Conservation (phyloP, 768 basidiomycete species). For the Trametes punicea region DNA sequence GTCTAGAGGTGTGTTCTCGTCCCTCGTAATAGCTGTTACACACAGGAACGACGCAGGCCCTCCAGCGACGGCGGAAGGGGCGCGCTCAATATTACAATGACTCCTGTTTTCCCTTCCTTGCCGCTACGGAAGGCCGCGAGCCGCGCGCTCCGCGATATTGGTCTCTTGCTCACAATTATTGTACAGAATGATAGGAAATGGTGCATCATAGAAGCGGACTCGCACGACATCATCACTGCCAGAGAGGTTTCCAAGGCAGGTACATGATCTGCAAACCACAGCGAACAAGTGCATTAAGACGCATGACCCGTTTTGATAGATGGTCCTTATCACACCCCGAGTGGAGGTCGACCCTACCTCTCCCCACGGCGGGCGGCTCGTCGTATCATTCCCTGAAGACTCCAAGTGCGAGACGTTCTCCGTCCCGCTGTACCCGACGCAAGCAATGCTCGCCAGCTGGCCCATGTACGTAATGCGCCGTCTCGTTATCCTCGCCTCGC, state of each 20-base stretch:
- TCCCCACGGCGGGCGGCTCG: constrained; percentile 46
- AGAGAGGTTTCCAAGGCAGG: constrained; percentile 58
- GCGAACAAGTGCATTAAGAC: neutral
- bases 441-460: constrained; percentile 51
- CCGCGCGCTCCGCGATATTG: neutral
- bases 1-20: constrained; percentile 48
- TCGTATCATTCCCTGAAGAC: constrained; percentile 57
- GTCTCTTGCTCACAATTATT: neutral
- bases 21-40: neutral
- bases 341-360: constrained; percentile 46
- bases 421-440: constrained; percentile 54
- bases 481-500: neutral
- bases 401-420: constrained; percentile 56
- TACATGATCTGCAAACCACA: neutral
- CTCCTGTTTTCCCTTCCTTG: neutral
- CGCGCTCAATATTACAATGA: neutral
- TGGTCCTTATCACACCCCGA: constrained; percentile 61
- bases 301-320: constrained; percentile 35
- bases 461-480: constrained; percentile 41
- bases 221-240: constrained; percentile 59
- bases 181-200: constrained; percentile 69
- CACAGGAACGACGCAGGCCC: too few species aligned
- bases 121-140: neutral
- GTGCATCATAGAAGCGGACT: constrained; percentile 60
- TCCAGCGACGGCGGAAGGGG: neutral